Evolutionary conservation across 257 asterid species (phyloP), one percentile per base, ranked within the genome.

Genomic region (Solanum chmielewskii): DNA sequence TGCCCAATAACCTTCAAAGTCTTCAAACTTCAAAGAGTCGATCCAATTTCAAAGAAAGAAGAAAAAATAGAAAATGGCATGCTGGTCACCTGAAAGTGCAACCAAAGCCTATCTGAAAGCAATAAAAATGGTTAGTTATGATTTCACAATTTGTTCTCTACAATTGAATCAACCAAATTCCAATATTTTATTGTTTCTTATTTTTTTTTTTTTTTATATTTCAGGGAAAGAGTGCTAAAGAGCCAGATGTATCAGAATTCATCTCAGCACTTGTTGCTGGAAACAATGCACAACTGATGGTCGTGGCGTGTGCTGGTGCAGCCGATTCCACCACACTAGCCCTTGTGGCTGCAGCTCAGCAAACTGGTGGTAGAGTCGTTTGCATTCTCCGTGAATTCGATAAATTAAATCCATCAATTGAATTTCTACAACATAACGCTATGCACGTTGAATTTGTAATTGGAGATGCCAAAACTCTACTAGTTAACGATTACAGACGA

Each of bases 11-110:
- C 27, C 16, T 73, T 37, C 27, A 10, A 33, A 35, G 25, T 10
- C 23, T 69, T 69, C 41, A 13, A 69, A 69, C 76, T 29, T 31
- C 13, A 33, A 33, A 83, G 31, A 87, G 20, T 16, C 76, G 3
- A 70, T 70, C 10, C 42, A 31, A 31, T 70, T 33, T 31, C 44
- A 70, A 47, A 42, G 56, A 86, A 71, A 44, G 1, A 56, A 25
- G 49, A 83, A 21, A 31, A 86, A 31, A 33, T 31, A 39, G 11
- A 78, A 89, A 56, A 94, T 93, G 98, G 92, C 93, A 75, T 80
- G 90, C 91, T 94, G 96, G 98, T 94, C 96, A 84, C 94, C 96
- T 81, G 98, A 94, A 90, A 92, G 93, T 85, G 98, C 96, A 87
- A 92, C 94, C 87, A 92, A 89, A 18, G 98, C 98, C 13, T 94